A percentile compares a stretch with the other conserved stretches of the same genome.
Evolutionary conservation across 441 rosid genomes (phyloP).

Genomic region (Erodium texanum): DNA sequence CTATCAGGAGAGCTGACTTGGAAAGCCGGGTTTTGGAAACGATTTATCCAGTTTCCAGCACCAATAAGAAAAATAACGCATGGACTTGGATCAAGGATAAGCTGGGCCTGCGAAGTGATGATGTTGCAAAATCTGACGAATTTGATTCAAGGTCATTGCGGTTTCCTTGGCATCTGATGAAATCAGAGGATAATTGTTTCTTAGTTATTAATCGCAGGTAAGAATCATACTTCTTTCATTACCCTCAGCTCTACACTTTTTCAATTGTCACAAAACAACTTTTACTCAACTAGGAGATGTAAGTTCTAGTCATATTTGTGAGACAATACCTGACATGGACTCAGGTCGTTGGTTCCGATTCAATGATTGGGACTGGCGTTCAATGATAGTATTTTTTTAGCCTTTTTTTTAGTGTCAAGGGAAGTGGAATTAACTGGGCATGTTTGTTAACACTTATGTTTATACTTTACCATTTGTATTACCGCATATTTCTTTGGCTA

Average conservation of each 20-base stretch:
- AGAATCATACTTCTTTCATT: constrained; percentile 11
- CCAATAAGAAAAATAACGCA: constrained; percentile 31
- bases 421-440: background rate
- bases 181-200: constrained; percentile 37
- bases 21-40: constrained; percentile 76
- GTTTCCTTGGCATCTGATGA: constrained; percentile 89
- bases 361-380: background rate
- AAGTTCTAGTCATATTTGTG: background rate
- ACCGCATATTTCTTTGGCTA: background rate
- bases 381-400: background rate
- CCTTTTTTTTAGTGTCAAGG: background rate
- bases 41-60: constrained; percentile 50
- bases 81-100: constrained; percentile 67
- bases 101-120: constrained; percentile 45
- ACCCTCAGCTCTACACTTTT: background rate
- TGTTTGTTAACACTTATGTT: no score
- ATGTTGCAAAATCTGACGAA: constrained; percentile 38
- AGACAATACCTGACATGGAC: background rate
- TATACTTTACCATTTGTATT: background rate
- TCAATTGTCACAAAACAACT: background rate
- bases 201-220: constrained; percentile 61
- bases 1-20: constrained; percentile 83
- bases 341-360: background rate
- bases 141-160: constrained; percentile 33
- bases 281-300: background rate